phyloP scores from a whole-genome alignment of 1,284 basidiomycete species.

The Ustilago bromivora region DNA sequence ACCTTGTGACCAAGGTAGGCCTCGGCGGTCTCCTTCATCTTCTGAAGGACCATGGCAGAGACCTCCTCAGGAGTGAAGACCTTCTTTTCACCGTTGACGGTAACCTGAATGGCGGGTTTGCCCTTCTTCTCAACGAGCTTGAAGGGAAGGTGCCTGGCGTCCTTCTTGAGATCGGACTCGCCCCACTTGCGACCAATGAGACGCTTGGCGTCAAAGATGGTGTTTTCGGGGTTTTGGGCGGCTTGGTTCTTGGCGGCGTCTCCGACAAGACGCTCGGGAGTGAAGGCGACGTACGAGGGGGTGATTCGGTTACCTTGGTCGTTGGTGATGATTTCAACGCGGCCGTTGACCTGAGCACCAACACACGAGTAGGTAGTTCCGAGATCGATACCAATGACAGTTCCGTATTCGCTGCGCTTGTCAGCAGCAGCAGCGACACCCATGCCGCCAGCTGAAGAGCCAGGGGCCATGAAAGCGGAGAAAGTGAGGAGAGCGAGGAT shows the following conservation, averaged over 20 bases:
- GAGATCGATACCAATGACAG: constrained; percentile 86
- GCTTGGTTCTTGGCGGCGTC: constrained; percentile 77
- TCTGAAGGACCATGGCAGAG: constrained; percentile 91
- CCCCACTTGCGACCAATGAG: constrained; percentile 78
- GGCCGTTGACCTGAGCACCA: constrained; percentile 84
- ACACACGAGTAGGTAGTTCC: constrained; percentile 72
- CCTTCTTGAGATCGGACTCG: constrained; percentile 73
- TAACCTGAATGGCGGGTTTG: constrained; percentile 69
- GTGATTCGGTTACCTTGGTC: constrained; percentile 72
- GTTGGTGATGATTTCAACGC: constrained; percentile 70
- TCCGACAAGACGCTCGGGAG: constrained; percentile 80
- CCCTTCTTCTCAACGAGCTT: constrained; percentile 72
- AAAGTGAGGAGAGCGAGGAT: constrained; percentile 61
- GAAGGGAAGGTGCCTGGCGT: constrained; percentile 69
- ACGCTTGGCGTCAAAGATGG: constrained; percentile 93
- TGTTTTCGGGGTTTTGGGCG: constrained; percentile 86
- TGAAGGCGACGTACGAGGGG: constrained; percentile 70
- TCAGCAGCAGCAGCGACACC: constrained; percentile 64
- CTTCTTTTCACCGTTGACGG: constrained; percentile 62
- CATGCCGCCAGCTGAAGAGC: constrained; percentile 49
- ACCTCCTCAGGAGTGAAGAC: constrained; percentile 80
- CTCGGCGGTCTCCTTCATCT: constrained; percentile 99
- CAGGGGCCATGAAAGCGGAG: constrained; percentile 48
- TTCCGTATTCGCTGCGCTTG: constrained; percentile 76
- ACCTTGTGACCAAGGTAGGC: constrained; percentile 96